Evolutionary conservation across 495 filamentous ascomycete genomes (phyloP).

Genomic region (Aspergillus baeticus): DNA sequence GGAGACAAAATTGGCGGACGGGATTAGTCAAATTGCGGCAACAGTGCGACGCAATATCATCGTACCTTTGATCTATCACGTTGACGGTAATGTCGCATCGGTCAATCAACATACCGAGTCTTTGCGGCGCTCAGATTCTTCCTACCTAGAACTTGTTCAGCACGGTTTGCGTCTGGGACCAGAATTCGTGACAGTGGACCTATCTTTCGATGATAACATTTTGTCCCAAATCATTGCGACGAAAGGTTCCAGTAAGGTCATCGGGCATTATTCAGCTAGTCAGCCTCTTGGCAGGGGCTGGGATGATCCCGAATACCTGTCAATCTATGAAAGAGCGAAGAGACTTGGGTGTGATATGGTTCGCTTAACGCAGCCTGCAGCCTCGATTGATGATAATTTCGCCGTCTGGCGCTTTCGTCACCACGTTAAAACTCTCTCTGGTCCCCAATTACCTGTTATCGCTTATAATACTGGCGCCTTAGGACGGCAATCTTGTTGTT

Average conservation of each 20-base stretch:
- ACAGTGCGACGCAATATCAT: slow-evolving; percentile 63
- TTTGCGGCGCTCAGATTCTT: slow-evolving; percentile 31
- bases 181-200: slow-evolving; percentile 67
- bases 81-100: slow-evolving; percentile 33
- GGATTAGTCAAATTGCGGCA: slow-evolving; percentile 56
- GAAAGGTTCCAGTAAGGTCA: slow-evolving; percentile 63
- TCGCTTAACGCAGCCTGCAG: slow-evolving; percentile 42
- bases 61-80: slow-evolving; percentile 52
- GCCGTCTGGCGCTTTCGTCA: slow-evolving; percentile 41
- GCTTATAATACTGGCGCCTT: slow-evolving; percentile 69
- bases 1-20: slow-evolving; percentile 37
- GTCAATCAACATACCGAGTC: slow-evolving; percentile 23
- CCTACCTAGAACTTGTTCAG: slow-evolving; percentile 61
- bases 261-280: slow-evolving; percentile 58
- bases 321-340: slow-evolving; percentile 41
- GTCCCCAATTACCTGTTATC: slow-evolving; percentile 50
- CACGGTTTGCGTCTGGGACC: slow-evolving; percentile 69
- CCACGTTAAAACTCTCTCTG: slow-evolving; percentile 28
- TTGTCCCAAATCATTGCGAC: slow-evolving; percentile 53
- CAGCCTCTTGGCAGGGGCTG: slow-evolving; percentile 45
- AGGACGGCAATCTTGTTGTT: slow-evolving; percentile 62
- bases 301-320: slow-evolving; percentile 34
- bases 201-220: slow-evolving; percentile 53
- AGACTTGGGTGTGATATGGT: slow-evolving; percentile 50
- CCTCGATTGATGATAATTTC: slow-evolving; percentile 38